phyloP scores from a whole-genome alignment of 2,329 filamentous ascomycete genomes.

The Ophiognomonia clavigignenti-juglandacearum region DNA sequence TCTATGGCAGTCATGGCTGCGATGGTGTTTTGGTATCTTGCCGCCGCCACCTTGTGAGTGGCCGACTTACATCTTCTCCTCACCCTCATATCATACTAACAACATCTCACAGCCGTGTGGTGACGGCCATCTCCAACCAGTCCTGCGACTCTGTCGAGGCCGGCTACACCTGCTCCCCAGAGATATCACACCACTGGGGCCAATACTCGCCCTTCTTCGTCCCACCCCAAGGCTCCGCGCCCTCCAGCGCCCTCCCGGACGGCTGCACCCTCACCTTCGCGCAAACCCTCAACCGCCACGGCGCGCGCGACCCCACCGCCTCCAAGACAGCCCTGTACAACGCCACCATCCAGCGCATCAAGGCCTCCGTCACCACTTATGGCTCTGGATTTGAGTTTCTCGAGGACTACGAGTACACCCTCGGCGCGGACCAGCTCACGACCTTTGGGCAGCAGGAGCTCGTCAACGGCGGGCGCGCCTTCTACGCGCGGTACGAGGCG shows the following conservation, averaged over 20 bases:
- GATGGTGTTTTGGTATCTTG: constrained; percentile 19
- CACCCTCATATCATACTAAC: background rate
- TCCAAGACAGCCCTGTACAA: constrained; percentile 63
- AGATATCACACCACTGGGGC: constrained; percentile 69
- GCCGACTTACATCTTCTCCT: background rate
- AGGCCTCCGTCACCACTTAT: constrained; percentile 51
- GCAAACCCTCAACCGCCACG: constrained; percentile 78
- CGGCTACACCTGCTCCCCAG: constrained; percentile 59
- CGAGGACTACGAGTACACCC: constrained; percentile 62
- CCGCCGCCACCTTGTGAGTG: constrained; percentile 22
- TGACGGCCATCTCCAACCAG: constrained; percentile 12
- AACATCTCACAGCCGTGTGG: background rate
- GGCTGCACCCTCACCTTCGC: constrained; percentile 75
- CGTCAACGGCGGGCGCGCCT: constrained; percentile 69
- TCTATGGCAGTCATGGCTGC: constrained; percentile 19
- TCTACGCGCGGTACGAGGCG: constrained; percentile 66
- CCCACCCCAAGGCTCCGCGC: constrained; percentile 54
- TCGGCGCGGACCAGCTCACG: constrained; percentile 51
- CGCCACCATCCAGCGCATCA: constrained; percentile 60
- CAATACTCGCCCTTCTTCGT: constrained; percentile 85
- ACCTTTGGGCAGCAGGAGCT: constrained; percentile 64
- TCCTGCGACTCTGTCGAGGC: constrained; percentile 47
- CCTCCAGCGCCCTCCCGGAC: constrained; percentile 54
- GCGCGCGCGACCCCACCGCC: constrained; percentile 73
- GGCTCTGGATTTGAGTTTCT: constrained; percentile 65